A percentile compares a stretch with the other conserved stretches of the same genome.
These are phyloP conservation scores for Hymenoscyphus linearis DNA, from an alignment of 2,329 filamentous ascomycete species.

Conservation along the genomic window DNA sequence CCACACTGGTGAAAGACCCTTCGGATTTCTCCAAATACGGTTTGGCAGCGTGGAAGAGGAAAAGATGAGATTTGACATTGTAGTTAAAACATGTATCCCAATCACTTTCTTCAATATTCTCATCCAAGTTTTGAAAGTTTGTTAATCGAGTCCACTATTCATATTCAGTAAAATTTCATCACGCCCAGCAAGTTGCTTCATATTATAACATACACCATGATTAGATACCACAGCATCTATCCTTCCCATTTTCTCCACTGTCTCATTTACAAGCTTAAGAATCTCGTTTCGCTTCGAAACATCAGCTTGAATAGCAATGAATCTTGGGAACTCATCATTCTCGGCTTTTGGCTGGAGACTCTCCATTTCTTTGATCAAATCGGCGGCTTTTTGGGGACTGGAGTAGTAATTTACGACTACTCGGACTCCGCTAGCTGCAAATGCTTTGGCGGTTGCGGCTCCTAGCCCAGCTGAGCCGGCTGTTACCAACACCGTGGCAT, in stretches of 20 bases:
- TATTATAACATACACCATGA: slow-evolving; percentile 39
- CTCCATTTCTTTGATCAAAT: slow-evolving; percentile 51
- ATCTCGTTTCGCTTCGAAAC: slow-evolving; percentile 56
- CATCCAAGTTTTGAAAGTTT: slow-evolving; percentile 43
- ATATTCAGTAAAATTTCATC: background rate
- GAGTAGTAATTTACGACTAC: slow-evolving; percentile 70
- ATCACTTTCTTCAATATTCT: slow-evolving; percentile 51
- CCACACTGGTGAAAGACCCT: slow-evolving; percentile 59
- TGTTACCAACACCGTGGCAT: slow-evolving; percentile 40
- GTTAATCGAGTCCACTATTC: slow-evolving; percentile 41
- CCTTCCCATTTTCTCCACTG: slow-evolving; percentile 56
- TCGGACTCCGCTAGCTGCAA: slow-evolving; percentile 51
- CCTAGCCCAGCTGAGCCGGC: slow-evolving; percentile 63
- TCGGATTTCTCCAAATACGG: slow-evolving; percentile 49
- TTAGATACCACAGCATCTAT: slow-evolving; percentile 78
- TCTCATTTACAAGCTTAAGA: slow-evolving; percentile 51
- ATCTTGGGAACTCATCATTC: slow-evolving; percentile 22
- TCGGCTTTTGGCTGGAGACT: slow-evolving; percentile 34
- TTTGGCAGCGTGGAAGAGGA: slow-evolving; percentile 51
- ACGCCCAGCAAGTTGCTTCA: background rate
- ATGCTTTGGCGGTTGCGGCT: slow-evolving; percentile 54
- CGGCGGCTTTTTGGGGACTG: slow-evolving; percentile 53
- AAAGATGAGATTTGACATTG: slow-evolving; percentile 59
- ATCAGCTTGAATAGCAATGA: slow-evolving; percentile 59
- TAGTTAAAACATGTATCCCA: slow-evolving; percentile 56